Base-by-base conservation (phyloP, 2,329 filamentous ascomycete genomes). In the Zasmidium angulare region DNA sequence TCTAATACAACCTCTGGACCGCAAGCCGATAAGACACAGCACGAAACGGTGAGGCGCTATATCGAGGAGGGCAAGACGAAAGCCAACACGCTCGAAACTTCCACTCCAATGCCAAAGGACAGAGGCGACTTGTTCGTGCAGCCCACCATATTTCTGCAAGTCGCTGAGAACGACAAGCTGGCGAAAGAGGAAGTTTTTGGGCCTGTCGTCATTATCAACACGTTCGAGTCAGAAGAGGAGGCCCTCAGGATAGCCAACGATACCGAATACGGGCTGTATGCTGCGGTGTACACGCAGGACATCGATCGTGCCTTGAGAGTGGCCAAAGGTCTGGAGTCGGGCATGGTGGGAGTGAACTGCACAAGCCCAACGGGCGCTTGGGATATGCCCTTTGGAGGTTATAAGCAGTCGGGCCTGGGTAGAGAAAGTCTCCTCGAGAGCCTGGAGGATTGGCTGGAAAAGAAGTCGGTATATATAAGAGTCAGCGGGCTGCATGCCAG, bases 11-110 rank as follows among this genome's bases (percentile, higher is more conserved):
- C 53, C 2, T 74, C 75, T 43, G 81, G 81, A 0, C 82, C 82
- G 1, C 78, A 82, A 62, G 81, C 78, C 12, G 81, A 83, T 62
- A 74, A 77, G 63, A 69, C 74, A 10, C 81, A 84, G 69, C 79
- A 79, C 67, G 76, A 78, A 55, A 78, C 56, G 74, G 79, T 84
- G 7, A 65, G 76, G 48, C 66, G 68, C 29, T 82, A 78, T 62
- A 82, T 86, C 4, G 81, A 86, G 21, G 76, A 79, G 20, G 74
- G 69, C 6, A 73, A 50, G 17, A 49, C 31, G 19, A 24, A n/a
- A 17, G 7, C 22, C 17, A 31, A 19, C 17, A 29, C 26, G 17
- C 21, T 40, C 14, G 46, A 22, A 19, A 49, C 24, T 14, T 49
- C 46, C 11, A 54, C 20, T 24, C 40, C 49, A 12, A 43, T 59